Percentiles rank a stretch among this genome's conserved stretches.
phyloP scores from a whole-genome alignment of 108 stramenopile genomes.

The Skeletonema tropicum region DNA sequence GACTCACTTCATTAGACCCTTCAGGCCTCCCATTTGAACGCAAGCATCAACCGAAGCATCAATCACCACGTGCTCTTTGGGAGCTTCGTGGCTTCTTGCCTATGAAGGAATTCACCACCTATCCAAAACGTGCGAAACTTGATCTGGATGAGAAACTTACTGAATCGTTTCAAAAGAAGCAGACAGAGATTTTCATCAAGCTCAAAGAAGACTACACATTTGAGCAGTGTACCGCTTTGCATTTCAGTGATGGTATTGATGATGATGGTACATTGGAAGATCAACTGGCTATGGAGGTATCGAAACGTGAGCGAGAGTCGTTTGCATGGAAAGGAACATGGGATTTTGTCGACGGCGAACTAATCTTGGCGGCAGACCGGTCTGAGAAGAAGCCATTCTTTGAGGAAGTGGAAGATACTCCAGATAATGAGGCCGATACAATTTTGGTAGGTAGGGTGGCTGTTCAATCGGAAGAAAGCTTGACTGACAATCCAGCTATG shows the following conservation, averaged over 20 bases:
- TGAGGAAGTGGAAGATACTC: constrained; percentile 20
- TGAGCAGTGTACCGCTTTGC: constrained; percentile 57
- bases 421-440: constrained; percentile 55
- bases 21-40: constrained; percentile 50
- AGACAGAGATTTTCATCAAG: constrained; percentile 75
- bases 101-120: constrained; percentile 85
- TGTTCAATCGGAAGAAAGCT: constrained; percentile 50
- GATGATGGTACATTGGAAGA: constrained; percentile 32
- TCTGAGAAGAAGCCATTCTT: constrained; percentile 52
- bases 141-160: constrained; percentile 6
- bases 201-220: constrained; percentile 82
- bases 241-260: constrained; percentile 34
- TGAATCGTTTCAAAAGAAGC: constrained; percentile 18
- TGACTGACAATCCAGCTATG: constrained; percentile 59
- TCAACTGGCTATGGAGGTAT: constrained; percentile 33
- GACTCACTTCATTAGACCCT: constrained; percentile 49
- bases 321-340: constrained; percentile 72
- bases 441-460: constrained; percentile 72
- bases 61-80: constrained; percentile 29
- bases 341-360: constrained; percentile 77
- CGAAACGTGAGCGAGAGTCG: constrained; percentile 32
- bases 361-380: constrained; percentile 83
- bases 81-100: constrained; percentile 38
- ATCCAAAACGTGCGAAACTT: constrained; percentile 43
- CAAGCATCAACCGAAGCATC: constrained; percentile 3